A percentile compares a stretch with the other conserved stretches of the same genome.
phyloP scores from a whole-genome alignment of 306 rosid genomes.

The Hippophae rhamnoides region DNA sequence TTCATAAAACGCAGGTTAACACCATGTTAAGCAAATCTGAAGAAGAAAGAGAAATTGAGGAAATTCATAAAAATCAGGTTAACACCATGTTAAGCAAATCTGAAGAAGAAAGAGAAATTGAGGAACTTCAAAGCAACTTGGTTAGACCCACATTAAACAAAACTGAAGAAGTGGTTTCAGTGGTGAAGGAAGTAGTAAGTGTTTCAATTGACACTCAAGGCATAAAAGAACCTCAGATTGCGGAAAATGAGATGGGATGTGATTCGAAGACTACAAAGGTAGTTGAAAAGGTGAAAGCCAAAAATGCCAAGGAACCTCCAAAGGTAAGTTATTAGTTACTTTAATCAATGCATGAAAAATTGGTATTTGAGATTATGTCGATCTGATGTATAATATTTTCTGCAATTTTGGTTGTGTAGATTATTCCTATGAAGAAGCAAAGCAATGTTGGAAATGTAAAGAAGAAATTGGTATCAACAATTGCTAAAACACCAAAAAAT shows the following conservation, averaged over 20 bases:
- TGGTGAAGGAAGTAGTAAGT: slow-evolving; percentile 29
- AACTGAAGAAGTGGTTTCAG: slow-evolving; percentile 26
- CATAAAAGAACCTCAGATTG: slow-evolving; percentile 26
- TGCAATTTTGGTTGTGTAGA: slow-evolving; percentile 34
- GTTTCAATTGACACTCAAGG: slow-evolving; percentile 27
- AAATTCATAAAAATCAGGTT: slow-evolving; percentile 6
- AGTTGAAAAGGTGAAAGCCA: slow-evolving; percentile 20
- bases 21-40: neutral
- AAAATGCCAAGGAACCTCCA: slow-evolving; percentile 33
- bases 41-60: too few relatives aligned
- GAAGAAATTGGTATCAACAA: slow-evolving; percentile 45
- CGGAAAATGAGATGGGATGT: slow-evolving; percentile 26
- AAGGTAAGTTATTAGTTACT: slow-evolving; percentile 35
- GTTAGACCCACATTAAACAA: slow-evolving; percentile 29
- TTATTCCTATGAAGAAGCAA: slow-evolving; percentile 36
- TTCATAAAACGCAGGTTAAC: too few relatives aligned
- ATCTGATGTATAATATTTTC: slow-evolving; percentile 13
- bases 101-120: slow-evolving; percentile 36
- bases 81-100: slow-evolving; percentile 31
- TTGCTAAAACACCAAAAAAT: slow-evolving; percentile 39
- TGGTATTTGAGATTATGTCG: neutral
- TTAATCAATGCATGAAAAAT: neutral
- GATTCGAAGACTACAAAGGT: slow-evolving; percentile 39
- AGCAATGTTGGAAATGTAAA: slow-evolving; percentile 35
- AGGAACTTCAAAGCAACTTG: slow-evolving; percentile 11